Evolutionary conservation across 108 stramenopile genomes (phyloP).

Genomic region (Licmophora abbreviata): DNA sequence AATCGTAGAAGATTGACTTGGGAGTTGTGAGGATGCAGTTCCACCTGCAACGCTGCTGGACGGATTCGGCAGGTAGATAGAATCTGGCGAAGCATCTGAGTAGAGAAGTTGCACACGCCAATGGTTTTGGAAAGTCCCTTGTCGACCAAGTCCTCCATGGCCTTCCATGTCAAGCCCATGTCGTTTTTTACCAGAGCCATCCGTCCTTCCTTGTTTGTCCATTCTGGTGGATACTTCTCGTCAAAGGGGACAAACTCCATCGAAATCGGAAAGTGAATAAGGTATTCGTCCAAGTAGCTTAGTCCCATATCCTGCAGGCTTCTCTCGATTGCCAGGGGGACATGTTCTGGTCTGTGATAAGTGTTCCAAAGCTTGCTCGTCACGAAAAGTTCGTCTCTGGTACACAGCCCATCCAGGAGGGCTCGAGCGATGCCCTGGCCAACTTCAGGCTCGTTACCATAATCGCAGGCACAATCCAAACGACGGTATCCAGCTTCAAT

Average conservation of each 20-base stretch:
- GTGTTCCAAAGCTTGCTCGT: constrained; percentile 95
- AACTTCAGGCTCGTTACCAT: constrained; percentile 88
- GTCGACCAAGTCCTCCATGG: constrained; percentile 71
- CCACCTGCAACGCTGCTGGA: constrained; percentile 82
- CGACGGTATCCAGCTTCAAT: constrained; percentile 80
- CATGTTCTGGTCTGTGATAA: constrained; percentile 84
- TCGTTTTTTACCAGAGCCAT: constrained; percentile 73
- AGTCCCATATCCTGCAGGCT: constrained; percentile 76
- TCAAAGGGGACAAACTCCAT: constrained; percentile 88
- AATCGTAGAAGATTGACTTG: constrained; percentile 77
- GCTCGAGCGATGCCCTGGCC: constrained; percentile 81
- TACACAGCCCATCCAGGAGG: constrained; percentile 58
- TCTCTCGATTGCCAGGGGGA: constrained; percentile 53
- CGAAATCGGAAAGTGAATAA: constrained; percentile 92
- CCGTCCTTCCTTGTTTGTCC: constrained; percentile 77
- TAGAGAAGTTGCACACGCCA: constrained; percentile 84
- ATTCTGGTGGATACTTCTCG: constrained; percentile 89
- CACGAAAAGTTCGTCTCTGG: constrained; percentile 77
- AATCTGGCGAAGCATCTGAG: constrained; percentile 74
- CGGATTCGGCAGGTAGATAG: constrained; percentile 57
- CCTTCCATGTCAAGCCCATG: constrained; percentile 80
- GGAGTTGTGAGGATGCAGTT: constrained; percentile 83
- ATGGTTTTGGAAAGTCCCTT: constrained; percentile 46
- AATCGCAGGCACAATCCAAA: constrained; percentile 92
- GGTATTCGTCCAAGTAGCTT: constrained; percentile 86